Evolutionary conservation across 169 alveolate genomes (phyloP).

Genomic region (Perkinsus marinus): DNA sequence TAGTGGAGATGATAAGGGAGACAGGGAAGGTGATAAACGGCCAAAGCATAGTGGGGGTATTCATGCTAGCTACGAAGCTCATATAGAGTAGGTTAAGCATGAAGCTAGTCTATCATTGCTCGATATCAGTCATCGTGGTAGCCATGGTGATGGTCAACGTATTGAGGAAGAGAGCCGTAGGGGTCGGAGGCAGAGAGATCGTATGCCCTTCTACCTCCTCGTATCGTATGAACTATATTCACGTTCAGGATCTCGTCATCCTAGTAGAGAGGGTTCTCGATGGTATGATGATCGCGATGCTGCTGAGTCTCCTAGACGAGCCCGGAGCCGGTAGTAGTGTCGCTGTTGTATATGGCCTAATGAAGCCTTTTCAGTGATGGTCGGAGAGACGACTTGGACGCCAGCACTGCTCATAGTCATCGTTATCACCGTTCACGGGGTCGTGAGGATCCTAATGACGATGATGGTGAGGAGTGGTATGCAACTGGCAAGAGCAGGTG

Average conservation of each 20-base stretch:
- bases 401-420: neutral
- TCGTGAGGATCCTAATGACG: neutral
- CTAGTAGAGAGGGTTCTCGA: neutral
- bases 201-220: neutral
- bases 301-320: neutral
- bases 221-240: neutral
- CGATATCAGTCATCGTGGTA: neutral
- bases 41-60: neutral
- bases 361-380: neutral
- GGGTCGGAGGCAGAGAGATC: neutral
- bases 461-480: neutral
- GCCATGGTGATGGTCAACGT: neutral
- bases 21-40: neutral
- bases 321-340: neutral
- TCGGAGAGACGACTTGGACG: no score
- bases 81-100: neutral
- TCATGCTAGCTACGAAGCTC: neutral
- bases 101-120: neutral
- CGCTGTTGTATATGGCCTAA: neutral
- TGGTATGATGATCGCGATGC: neutral
- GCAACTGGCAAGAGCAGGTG: neutral
- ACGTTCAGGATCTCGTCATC: neutral
- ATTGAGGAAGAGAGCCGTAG: neutral
- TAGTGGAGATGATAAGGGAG: neutral
- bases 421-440: neutral